phyloP scores from a whole-genome alignment of 345 rosid species.

The Lepidium aucheri region DNA sequence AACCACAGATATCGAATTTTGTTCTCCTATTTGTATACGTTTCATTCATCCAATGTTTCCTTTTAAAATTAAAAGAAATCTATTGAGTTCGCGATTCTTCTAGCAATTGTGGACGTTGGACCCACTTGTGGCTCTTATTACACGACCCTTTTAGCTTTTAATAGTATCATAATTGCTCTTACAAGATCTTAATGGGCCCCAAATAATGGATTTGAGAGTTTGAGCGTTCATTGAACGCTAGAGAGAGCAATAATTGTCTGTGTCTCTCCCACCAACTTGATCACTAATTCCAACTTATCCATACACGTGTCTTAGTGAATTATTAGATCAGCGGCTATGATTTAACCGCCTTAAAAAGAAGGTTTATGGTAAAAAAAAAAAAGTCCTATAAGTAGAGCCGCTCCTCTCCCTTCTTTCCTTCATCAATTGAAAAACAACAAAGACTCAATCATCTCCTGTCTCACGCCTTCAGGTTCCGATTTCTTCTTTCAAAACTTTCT shows the following conservation, averaged over 20 bases:
- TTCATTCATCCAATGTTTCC: no score
- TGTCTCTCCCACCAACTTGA: background rate
- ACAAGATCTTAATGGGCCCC: conserved; percentile 4
- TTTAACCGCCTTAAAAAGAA: conserved; percentile 14
- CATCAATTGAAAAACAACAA: background rate
- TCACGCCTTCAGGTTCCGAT: conserved; percentile 15
- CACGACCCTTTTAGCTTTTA: background rate
- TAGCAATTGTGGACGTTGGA: background rate
- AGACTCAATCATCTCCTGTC: background rate
- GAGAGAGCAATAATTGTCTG: conserved; percentile 3
- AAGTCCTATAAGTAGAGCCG: conserved; percentile 6
- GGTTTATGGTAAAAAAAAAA: background rate
- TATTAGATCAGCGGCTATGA: conserved; percentile 15
- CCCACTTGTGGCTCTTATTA: conserved; percentile 14
- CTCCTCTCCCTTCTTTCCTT: background rate
- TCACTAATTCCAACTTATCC: background rate
- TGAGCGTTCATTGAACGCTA: conserved; percentile 23
- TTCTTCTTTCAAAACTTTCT: background rate
- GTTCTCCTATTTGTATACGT: background rate
- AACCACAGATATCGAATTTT: background rate
- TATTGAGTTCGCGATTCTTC: conserved; percentile 1
- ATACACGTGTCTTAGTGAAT: background rate
- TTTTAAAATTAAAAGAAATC: no score
- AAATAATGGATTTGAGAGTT: background rate
- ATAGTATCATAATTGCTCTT: background rate